These are phyloP conservation scores for Botrytis paeoniae DNA, from an alignment of 2,329 filamentous ascomycete genomes.

Conservation along the genomic window DNA sequence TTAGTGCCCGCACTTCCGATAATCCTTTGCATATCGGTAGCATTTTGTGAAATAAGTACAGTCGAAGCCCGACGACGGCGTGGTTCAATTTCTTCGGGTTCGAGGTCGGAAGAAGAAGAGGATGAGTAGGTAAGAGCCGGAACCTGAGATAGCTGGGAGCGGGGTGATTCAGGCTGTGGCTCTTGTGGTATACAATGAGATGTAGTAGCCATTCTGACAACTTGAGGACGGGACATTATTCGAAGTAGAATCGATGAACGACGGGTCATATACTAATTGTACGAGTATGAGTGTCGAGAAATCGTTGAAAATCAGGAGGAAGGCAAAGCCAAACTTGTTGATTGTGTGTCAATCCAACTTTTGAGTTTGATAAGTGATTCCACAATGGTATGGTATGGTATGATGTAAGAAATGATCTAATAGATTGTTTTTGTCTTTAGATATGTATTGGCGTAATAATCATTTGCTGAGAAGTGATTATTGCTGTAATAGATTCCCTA, in stretches of 20 bases:
- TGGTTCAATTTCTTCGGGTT: conserved; percentile 43
- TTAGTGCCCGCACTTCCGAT: conserved; percentile 62
- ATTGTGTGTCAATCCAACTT: conserved; percentile 1
- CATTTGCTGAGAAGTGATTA: neutral
- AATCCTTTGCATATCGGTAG: conserved; percentile 59
- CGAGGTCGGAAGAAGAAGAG: conserved; percentile 54
- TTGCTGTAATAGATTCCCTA: neutral
- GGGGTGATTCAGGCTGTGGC: conserved; percentile 22
- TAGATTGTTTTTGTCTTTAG: neutral
- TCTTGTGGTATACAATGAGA: conserved; percentile 37
- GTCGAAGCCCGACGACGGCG: conserved; percentile 66
- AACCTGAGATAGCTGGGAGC: conserved; percentile 49
- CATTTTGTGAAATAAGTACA: conserved; percentile 61
- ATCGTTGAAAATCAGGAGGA: neutral
- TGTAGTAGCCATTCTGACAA: conserved; percentile 32
- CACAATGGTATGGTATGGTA: neutral
- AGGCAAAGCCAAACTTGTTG: neutral
- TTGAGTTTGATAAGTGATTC: neutral
- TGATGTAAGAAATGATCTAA: conserved; percentile 1
- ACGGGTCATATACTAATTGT: conserved; percentile 11
- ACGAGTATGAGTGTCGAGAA: neutral
- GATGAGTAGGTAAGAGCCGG: conserved; percentile 63
- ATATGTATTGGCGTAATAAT: neutral
- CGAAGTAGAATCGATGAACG: conserved; percentile 16
- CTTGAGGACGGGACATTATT: conserved; percentile 33